Evolutionary conservation across 352 stramenopile species (phyloP).

Genomic region (Ophiocytium majus): DNA sequence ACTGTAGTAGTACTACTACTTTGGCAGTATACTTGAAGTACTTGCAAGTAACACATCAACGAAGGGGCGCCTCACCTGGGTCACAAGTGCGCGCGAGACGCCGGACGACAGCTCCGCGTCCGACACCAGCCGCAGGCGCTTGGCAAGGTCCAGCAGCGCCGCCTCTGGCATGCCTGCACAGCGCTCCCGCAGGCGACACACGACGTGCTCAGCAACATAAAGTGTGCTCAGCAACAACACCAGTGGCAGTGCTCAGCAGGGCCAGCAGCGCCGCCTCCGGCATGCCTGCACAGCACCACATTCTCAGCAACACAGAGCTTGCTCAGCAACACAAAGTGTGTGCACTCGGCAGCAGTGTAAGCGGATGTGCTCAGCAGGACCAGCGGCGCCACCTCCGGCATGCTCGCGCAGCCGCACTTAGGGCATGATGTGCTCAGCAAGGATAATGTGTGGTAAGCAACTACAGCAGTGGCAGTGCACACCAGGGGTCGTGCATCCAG

Average conservation of each 20-base stretch:
- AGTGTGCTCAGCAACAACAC: background rate
- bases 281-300: background rate
- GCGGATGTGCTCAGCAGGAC: slow-evolving; percentile 27
- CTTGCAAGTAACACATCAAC: no score
- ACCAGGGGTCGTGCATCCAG: no score
- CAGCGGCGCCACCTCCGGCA: slow-evolving; percentile 23
- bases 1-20: no score
- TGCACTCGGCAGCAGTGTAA: background rate
- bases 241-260: slow-evolving; percentile 30
- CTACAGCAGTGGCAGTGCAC: no score
- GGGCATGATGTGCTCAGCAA: no score
- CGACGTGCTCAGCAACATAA: no score
- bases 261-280: slow-evolving; percentile 19
- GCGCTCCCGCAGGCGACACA: background rate
- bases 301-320: no score
- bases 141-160: slow-evolving; percentile 31
- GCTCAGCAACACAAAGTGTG: background rate
- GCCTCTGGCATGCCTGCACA: slow-evolving; percentile 7
- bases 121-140: slow-evolving; percentile 18
- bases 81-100: background rate
- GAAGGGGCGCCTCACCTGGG: no score
- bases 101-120: background rate
- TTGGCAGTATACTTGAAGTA: no score
- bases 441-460: no score
- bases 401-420: no score